Conservation (phyloP, 371 early-diverging fungal genomes). For the Mortierella sp. region DNA sequence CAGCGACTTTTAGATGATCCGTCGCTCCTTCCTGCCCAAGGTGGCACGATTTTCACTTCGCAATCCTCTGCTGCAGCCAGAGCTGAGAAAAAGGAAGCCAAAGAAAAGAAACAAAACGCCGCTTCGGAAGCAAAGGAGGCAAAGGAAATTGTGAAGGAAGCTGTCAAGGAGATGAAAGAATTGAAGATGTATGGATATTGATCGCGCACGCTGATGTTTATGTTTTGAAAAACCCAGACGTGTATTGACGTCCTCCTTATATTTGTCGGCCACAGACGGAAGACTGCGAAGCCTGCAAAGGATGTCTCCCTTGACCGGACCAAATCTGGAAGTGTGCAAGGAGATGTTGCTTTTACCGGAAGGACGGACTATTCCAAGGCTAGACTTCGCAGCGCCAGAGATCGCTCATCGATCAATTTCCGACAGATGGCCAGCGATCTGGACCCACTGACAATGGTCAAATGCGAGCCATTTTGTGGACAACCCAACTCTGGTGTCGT, state of each 20-base stretch:
- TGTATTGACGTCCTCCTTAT: background rate
- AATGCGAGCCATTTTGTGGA: constrained; percentile 81
- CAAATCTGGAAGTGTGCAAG: constrained; percentile 14
- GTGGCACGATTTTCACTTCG: constrained; percentile 39
- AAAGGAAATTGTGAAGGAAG: constrained; percentile 34
- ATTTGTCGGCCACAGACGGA: constrained; percentile 2
- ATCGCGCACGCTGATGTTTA: too few species aligned
- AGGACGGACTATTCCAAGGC: constrained; percentile 63
- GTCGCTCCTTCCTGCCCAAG: constrained; percentile 28
- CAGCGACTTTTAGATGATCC: constrained; percentile 46
- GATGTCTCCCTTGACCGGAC: constrained; percentile 15
- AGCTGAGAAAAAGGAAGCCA: constrained; percentile 30
- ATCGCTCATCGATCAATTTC: constrained; percentile 41
- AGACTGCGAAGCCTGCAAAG: constrained; percentile 23
- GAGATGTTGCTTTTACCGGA: constrained; percentile 50
- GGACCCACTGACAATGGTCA: constrained; percentile 86
- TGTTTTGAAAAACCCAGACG: too few species aligned
- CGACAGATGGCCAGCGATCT: constrained; percentile 57
- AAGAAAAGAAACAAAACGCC: constrained; percentile 21
- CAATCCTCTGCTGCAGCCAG: constrained; percentile 23
- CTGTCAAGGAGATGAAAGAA: constrained; percentile 47
- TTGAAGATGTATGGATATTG: constrained; percentile 34
- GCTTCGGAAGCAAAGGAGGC: constrained; percentile 3
- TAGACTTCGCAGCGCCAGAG: constrained; percentile 54
- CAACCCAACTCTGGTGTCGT: constrained; percentile 72